Evolutionary conservation across 495 filamentous ascomycete species (phyloP), one percentile per base, ranked within the genome.

Genomic region (Parmelia sp.): DNA sequence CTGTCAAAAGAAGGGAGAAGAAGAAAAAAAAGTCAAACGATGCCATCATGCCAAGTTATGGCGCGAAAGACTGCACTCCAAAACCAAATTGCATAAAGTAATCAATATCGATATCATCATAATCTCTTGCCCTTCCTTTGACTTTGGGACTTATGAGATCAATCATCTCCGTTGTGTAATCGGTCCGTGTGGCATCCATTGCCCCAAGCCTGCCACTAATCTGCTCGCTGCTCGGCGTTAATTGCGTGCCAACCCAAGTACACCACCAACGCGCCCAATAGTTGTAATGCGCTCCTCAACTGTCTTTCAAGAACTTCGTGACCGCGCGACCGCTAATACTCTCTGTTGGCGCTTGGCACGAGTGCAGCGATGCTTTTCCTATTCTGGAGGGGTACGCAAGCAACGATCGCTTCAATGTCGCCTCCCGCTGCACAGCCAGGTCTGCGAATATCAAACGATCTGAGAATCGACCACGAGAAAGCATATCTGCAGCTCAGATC

Each of bases 401-500:
- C 51, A 33, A 33, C 19, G 12, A 9, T 42, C 61, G 21, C 40
- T 42, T 45, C 35, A 33, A 63, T 63, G 61, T 42, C 56, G 37
- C 53, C 29, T 57, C 61, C 51, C 61, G 61, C 42, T 57, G 53
- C 56, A 57, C 37, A 57, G 53, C 61, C 39, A 57, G 44, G 39
- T 45, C 61, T 15, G 37, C 61, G 53, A 63, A 42, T 42, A 53
- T 23, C 51, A 53, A 31, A 17, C 29, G 57, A 31, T 25, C 27
- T 17, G 25, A n/a, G 11, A 35, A 40, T 31, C 4, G 39, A 42
- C 36, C 36, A 35, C 37, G 8, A 57, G 37, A 44, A 61, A 15
- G 33, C n/a, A 59, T 49, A 37, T 57, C 19, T 64, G 62, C 62
- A 64, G 62, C 51, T 42, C 39, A 57, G 51, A 63, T 57, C 37